Conservation (phyloP, 2,329 filamentous ascomycete species). For the Clarireedia homoeocarpa region DNA sequence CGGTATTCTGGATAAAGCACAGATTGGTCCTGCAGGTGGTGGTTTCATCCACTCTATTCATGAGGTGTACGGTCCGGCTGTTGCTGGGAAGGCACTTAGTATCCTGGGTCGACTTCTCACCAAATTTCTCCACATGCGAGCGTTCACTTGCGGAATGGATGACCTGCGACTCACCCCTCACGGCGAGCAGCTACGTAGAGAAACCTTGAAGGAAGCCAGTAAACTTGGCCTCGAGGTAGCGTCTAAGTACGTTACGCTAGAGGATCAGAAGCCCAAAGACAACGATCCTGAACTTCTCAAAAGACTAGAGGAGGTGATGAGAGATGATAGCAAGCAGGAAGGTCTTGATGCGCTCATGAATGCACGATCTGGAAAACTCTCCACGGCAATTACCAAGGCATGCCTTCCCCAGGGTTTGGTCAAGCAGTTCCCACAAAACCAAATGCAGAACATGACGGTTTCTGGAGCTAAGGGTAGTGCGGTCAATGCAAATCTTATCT, state of each 20-base stretch:
- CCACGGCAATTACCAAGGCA: conserved; percentile 65
- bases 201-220: conserved; percentile 60
- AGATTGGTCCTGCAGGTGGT: conserved; percentile 80
- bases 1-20: conserved; percentile 91
- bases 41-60: conserved; percentile 89
- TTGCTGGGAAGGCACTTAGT: conserved; percentile 81
- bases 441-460: conserved; percentile 98
- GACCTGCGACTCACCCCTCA: conserved; percentile 78
- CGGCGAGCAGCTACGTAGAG: conserved; percentile 64
- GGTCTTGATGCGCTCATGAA: conserved; percentile 88
- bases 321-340: conserved; percentile 85
- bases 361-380: conserved; percentile 58
- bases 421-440: conserved; percentile 91
- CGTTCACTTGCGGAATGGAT: conserved; percentile 96
- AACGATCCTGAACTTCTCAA: conserved; percentile 64
- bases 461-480: conserved; percentile 89
- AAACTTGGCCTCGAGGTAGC: conserved; percentile 71
- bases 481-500: conserved; percentile 96
- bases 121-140: conserved; percentile 83
- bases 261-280: conserved; percentile 51
- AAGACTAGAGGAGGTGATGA: conserved; percentile 80
- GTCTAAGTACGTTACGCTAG: conserved; percentile 79
- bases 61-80: conserved; percentile 82
- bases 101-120: conserved; percentile 85
- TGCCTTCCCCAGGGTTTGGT: conserved; percentile 78